These are phyloP conservation scores for Fusarium chlamydosporum DNA, from an alignment of 2,329 filamentous ascomycete genomes.

Conservation along the genomic window DNA sequence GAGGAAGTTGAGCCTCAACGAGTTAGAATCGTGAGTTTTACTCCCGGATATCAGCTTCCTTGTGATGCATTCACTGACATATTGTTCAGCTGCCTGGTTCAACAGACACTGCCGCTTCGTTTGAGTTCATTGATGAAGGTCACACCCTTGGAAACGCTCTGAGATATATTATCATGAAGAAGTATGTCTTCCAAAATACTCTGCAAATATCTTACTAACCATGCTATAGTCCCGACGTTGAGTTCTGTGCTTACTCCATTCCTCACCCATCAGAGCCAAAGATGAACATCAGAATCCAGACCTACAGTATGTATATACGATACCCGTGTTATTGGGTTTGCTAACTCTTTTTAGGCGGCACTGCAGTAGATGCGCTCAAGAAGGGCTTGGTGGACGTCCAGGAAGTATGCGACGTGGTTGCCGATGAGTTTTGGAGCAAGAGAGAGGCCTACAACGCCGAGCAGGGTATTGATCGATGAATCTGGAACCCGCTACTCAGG, in stretches of 20 bases:
- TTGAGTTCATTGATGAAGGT: conserved; percentile 93
- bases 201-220: conserved; percentile 7
- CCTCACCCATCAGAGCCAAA: conserved; percentile 95
- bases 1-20: conserved; percentile 68
- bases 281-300: conserved; percentile 98
- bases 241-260: conserved; percentile 98
- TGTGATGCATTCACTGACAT: conserved; percentile 24
- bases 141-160: conserved; percentile 96
- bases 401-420: conserved; percentile 92
- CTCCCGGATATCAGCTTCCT: not conserved
- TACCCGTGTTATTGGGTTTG: not conserved
- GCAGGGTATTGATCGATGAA: conserved; percentile 54
- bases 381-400: conserved; percentile 92
- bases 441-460: conserved; percentile 56
- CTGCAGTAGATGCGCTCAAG: conserved; percentile 86
- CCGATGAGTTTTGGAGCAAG: conserved; percentile 85
- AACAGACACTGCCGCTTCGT: conserved; percentile 89
- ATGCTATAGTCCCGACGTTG: conserved; percentile 82
- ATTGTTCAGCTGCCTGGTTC: conserved; percentile 80
- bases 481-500: conserved; percentile 10
- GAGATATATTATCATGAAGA: conserved; percentile 98
- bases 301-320: conserved; percentile 78
- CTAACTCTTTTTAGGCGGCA: conserved; percentile 72
- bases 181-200: conserved; percentile 70
- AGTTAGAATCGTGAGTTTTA: conserved; percentile 70